A percentile compares a stretch with the other conserved stretches of the same genome.
Conservation (phyloP, 192 early-diverging fungal species). For the Coemansia aciculifera region DNA sequence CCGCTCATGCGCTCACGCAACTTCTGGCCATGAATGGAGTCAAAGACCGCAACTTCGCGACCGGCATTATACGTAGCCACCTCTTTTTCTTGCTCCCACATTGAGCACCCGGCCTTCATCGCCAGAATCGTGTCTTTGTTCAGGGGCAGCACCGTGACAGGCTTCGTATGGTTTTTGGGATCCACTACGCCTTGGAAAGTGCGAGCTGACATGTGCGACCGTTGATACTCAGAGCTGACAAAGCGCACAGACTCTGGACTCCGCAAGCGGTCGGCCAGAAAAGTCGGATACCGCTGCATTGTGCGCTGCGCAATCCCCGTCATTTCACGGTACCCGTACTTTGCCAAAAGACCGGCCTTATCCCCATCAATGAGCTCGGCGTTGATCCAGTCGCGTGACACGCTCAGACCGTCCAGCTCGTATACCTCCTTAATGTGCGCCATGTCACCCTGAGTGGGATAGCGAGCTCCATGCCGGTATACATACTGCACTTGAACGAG, state of each 20-base stretch:
- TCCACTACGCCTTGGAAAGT: slow-evolving; percentile 23
- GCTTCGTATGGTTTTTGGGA: slow-evolving; percentile 11
- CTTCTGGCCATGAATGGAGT: slow-evolving; percentile 12
- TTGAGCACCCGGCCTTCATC: slow-evolving; percentile 35
- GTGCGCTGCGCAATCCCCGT: slow-evolving; percentile 16
- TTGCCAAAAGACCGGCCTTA: slow-evolving; percentile 15
- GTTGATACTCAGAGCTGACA: slow-evolving; percentile 39
- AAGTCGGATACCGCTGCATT: slow-evolving; percentile 6
- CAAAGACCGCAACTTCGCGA: slow-evolving; percentile 20
- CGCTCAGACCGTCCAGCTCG: slow-evolving; percentile 1
- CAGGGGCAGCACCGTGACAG: slow-evolving; percentile 25
- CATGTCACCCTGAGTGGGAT: slow-evolving; percentile 21
- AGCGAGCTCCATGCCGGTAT: slow-evolving; percentile 41
- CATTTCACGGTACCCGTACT: slow-evolving; percentile 19
- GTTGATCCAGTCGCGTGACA: slow-evolving; percentile 31
- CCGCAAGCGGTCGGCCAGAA: neutral
- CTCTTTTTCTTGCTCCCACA: slow-evolving; percentile 16
- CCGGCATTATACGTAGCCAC: neutral
- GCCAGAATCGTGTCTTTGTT: slow-evolving; percentile 29
- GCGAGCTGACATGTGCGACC: slow-evolving; percentile 29
- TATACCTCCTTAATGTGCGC: slow-evolving; percentile 14
- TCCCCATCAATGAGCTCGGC: slow-evolving; percentile 12
- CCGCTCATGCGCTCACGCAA: slow-evolving; percentile 4
- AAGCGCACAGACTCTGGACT: slow-evolving; percentile 3
- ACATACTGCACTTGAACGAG: slow-evolving; percentile 43